phyloP scores from a whole-genome alignment of 129 eudicot species.

The Sambucus nigra region DNA sequence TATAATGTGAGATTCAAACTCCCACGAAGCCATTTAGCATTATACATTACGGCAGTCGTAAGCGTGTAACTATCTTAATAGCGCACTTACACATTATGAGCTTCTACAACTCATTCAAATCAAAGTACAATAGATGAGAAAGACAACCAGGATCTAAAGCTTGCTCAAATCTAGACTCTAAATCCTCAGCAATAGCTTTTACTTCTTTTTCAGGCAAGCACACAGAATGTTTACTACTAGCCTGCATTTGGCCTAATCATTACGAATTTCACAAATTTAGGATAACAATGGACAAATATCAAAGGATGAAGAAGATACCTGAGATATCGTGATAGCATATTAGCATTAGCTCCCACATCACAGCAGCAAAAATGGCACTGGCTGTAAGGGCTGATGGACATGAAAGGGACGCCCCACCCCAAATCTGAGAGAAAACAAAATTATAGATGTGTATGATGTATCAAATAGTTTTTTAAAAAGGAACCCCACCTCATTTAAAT shows the following conservation, averaged over 20 bases:
- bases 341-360: conserved; percentile 94
- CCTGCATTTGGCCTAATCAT: too few relatives aligned
- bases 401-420: conserved; percentile 99
- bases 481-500: too few relatives aligned
- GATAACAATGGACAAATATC: background rate
- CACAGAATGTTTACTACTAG: conserved; percentile 98
- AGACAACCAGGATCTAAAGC: conserved; percentile 91
- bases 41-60: too few relatives aligned
- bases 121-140: conserved; percentile 61
- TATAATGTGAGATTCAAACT: too few relatives aligned
- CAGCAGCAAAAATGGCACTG: conserved; percentile 84
- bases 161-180: conserved; percentile 81
- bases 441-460: too few relatives aligned
- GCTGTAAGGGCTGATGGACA: too few relatives aligned
- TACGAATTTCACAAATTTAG: conserved; percentile 1
- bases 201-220: conserved; percentile 98
- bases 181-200: conserved; percentile 74
- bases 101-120: too few relatives aligned
- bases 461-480: too few relatives aligned
- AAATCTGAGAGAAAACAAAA: conserved; percentile 45
- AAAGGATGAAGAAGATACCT: conserved; percentile 50
- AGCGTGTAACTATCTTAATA: too few relatives aligned
- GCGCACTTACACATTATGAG: too few relatives aligned
- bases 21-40: too few relatives aligned
- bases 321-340: conserved; percentile 98